Base-by-base conservation (phyloP, 331 rosid species). In the Quercus tomentella region DNA sequence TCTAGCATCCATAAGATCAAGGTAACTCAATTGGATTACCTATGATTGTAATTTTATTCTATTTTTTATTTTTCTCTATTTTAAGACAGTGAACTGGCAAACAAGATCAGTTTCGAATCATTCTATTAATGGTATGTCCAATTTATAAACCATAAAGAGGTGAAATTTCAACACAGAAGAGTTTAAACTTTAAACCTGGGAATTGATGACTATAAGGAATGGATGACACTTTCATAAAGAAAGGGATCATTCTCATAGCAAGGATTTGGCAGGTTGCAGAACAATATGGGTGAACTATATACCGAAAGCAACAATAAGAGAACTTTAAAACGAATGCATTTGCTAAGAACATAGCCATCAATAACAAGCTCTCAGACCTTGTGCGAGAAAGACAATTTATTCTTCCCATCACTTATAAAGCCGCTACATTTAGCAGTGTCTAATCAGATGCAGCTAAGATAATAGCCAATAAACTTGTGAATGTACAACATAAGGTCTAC, bases 391-490 rank as follows among this genome's bases (percentile, higher is more conserved):
- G 52, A 21, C 20, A 16, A 20, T 35, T 33, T 67, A 65, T 30
- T 65, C 70, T 65, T 65, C 45, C 23, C 17, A 20, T 30, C 33
- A 65, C 11, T 17, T 30, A 17, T 16, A 30, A 31, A 28, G n/a
- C 56, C 35, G 2, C 1, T 30, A 54, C 45, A 70, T 56, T 15
- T 17, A 33, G 22, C 17, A 70, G 63, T 26, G 60, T 56, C 62
- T 10, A 11, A 22, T 67, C 26, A 52, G 55, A 77, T 61, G 75
- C 23, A 73, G 63, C 73, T 63, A 28, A 75, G 63, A 73, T 63
- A 28, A 75, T 79, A 77, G 52, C 72, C 70, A 74, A 68, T 67
- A 70, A 74, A 82, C 2, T 22, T 33, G 28, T 33, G 69, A 71
- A 74, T 62, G 25, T 26, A 75, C 33, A 67, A 76, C 21, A 56